Evolutionary conservation across 2,329 filamentous ascomycete species (phyloP).

Genomic region (Diaporthe sp.): DNA sequence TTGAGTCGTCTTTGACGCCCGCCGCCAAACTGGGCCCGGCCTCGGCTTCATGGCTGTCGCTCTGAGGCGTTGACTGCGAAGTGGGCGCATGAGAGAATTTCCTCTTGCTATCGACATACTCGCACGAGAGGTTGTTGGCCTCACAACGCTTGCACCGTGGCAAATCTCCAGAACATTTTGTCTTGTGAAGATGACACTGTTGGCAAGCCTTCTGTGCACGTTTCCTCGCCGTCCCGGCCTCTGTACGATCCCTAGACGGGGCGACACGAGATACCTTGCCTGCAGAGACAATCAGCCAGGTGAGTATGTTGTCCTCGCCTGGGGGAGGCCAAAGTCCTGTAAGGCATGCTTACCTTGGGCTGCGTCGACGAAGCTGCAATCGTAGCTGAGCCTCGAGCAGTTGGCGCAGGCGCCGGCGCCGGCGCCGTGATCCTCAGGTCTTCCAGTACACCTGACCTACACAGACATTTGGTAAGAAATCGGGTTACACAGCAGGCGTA

Average conservation of each 20-base stretch:
- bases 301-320: not conserved
- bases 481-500: not conserved
- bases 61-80: slow-evolving; percentile 13
- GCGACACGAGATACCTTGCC: slow-evolving; percentile 49
- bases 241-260: slow-evolving; percentile 53
- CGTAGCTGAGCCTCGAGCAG: slow-evolving; percentile 49
- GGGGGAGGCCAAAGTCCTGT: not conserved
- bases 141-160: slow-evolving; percentile 53
- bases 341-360: slow-evolving; percentile 28
- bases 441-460: slow-evolving; percentile 56
- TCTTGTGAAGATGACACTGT: slow-evolving; percentile 55
- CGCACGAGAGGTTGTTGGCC: slow-evolving; percentile 47
- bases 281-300: slow-evolving; percentile 29
- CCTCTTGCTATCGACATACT: slow-evolving; percentile 52
- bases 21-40: not conserved
- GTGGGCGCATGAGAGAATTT: slow-evolving; percentile 48
- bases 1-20: slow-evolving; percentile 3
- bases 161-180: slow-evolving; percentile 54
- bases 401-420: slow-evolving; percentile 50
- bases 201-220: slow-evolving; percentile 54
- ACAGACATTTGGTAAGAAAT: not conserved
- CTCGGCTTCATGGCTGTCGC: slow-evolving; percentile 7
- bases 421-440: slow-evolving; percentile 40
- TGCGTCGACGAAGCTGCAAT: slow-evolving; percentile 46
- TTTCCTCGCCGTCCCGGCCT: slow-evolving; percentile 54